phyloP scores from a whole-genome alignment of 495 filamentous ascomycete genomes.

The Penicillium antarcticum region DNA sequence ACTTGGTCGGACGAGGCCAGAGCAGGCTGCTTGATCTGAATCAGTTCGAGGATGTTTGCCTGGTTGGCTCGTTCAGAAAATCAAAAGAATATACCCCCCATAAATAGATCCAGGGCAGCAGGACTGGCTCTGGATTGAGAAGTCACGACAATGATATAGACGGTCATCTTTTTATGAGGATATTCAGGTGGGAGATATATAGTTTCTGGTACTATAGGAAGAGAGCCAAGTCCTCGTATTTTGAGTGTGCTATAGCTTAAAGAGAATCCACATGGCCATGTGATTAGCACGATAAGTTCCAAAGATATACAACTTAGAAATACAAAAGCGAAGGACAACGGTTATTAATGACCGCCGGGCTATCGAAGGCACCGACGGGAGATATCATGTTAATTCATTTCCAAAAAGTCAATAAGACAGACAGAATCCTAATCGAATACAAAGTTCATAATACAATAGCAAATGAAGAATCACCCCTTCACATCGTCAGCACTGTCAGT shows the following conservation, averaged over 20 bases:
- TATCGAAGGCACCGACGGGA: slow-evolving; percentile 9
- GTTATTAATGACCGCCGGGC: slow-evolving; percentile 5
- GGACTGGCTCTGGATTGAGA: slow-evolving; percentile 11
- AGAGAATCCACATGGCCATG: no score
- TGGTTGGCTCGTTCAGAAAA: background rate
- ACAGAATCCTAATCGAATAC: slow-evolving; percentile 16
- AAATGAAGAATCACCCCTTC: slow-evolving; percentile 26
- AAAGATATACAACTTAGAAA: no score
- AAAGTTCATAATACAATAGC: slow-evolving; percentile 22
- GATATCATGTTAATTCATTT: slow-evolving; percentile 11
- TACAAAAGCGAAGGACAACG: background rate
- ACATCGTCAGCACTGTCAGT: slow-evolving; percentile 41
- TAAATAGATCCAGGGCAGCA: slow-evolving; percentile 15
- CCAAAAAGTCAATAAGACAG: background rate
- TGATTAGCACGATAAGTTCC: no score
- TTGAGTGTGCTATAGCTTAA: no score
- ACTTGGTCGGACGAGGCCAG: slow-evolving; percentile 70
- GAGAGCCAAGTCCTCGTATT: no score
- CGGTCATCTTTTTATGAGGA: background rate
- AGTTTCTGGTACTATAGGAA: no score
- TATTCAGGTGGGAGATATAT: no score
- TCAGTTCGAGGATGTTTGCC: background rate
- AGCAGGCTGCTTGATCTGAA: slow-evolving; percentile 26
- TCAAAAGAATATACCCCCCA: slow-evolving; percentile 16
- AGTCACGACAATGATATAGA: slow-evolving; percentile 2